Percentiles rank a stretch among this genome's conserved stretches.
These are phyloP conservation scores for Schizophyllum amplum DNA, from an alignment of 1,284 basidiomycete species.

Conservation along the genomic window DNA sequence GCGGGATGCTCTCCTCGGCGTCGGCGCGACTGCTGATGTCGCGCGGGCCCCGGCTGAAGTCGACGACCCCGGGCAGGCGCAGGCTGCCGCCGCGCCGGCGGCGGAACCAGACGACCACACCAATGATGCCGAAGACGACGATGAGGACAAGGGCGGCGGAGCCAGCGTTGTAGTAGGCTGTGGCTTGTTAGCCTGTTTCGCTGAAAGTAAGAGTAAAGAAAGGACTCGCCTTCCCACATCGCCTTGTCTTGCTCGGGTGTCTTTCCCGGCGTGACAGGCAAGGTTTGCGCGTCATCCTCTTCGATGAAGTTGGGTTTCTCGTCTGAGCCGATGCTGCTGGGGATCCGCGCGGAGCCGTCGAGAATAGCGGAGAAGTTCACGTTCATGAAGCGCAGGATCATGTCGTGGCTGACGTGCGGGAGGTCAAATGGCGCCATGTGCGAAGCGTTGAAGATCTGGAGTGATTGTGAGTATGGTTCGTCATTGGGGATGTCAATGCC, in stretches of 20 bases:
- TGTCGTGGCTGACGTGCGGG: constrained; percentile 87
- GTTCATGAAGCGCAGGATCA: constrained; percentile 95
- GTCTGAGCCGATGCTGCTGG: constrained; percentile 67
- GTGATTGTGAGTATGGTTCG: neutral
- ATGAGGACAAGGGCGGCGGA: constrained; percentile 79
- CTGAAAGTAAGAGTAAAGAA: neutral
- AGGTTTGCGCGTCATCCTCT: constrained; percentile 13
- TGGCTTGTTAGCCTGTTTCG: neutral
- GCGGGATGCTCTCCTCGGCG: constrained; percentile 36
- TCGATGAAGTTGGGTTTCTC: constrained; percentile 49
- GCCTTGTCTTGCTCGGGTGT: constrained; percentile 69
- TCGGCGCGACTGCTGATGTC: constrained; percentile 11
- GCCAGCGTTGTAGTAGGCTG: constrained; percentile 89
- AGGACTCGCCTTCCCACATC: constrained; percentile 72
- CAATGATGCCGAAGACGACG: constrained; percentile 65
- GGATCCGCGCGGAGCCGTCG: constrained; percentile 66
- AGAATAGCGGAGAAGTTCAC: constrained; percentile 79
- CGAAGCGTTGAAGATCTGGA: constrained; percentile 77
- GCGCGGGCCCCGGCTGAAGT: neutral
- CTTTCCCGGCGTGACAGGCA: constrained; percentile 27
- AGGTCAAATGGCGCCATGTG: constrained; percentile 94
- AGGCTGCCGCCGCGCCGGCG: constrained; percentile 37
- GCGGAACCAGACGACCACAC: constrained; percentile 68
- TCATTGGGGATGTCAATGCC: neutral
- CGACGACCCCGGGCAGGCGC: neutral